These are phyloP conservation scores for Penicillium sp. DNA, from an alignment of 2,329 filamentous ascomycete species.

Conservation along the genomic window DNA sequence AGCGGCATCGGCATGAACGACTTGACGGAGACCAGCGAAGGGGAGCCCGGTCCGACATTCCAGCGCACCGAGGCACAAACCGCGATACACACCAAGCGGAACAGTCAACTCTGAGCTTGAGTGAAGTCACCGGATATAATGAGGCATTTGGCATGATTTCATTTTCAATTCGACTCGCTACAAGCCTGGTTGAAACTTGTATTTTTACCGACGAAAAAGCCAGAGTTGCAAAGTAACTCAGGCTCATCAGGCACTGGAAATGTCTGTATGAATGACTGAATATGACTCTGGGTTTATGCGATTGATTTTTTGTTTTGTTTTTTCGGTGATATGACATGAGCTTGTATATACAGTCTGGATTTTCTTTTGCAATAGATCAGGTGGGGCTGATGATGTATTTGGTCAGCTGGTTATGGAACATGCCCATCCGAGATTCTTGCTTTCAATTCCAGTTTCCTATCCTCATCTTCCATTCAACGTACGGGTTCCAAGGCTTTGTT, in stretches of 20 bases:
- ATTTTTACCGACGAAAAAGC: conserved; percentile 28
- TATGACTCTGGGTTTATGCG: conserved; percentile 28
- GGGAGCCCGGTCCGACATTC: conserved; percentile 40
- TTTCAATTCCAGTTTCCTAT: conserved; percentile 1
- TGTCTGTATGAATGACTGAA: conserved; percentile 31
- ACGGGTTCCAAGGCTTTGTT: not conserved
- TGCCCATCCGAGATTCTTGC: conserved; percentile 14
- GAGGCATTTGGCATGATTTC: conserved; percentile 29
- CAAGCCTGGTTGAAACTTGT: conserved; percentile 19
- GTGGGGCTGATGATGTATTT: conserved; percentile 31
- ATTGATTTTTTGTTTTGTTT: conserved; percentile 17
- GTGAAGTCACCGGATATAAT: conserved; percentile 18
- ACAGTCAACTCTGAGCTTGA: conserved; percentile 29
- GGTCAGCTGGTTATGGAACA: conserved; percentile 25
- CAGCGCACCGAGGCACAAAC: conserved; percentile 30
- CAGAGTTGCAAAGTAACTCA: conserved; percentile 17
- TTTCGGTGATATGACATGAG: conserved; percentile 14
- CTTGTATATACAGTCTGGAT: conserved; percentile 27
- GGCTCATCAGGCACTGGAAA: conserved; percentile 27
- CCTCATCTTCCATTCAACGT: not conserved
- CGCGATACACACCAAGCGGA: conserved; percentile 32
- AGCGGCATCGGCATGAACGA: conserved; percentile 76
- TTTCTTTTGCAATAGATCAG: conserved; percentile 7
- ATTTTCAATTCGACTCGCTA: conserved; percentile 5
- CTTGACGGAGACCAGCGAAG: conserved; percentile 75